A percentile compares a stretch with the other conserved stretches of the same genome.
Evolutionary conservation across 148 eudicot genomes (phyloP).

Genomic region (Pouteria glomerata): DNA sequence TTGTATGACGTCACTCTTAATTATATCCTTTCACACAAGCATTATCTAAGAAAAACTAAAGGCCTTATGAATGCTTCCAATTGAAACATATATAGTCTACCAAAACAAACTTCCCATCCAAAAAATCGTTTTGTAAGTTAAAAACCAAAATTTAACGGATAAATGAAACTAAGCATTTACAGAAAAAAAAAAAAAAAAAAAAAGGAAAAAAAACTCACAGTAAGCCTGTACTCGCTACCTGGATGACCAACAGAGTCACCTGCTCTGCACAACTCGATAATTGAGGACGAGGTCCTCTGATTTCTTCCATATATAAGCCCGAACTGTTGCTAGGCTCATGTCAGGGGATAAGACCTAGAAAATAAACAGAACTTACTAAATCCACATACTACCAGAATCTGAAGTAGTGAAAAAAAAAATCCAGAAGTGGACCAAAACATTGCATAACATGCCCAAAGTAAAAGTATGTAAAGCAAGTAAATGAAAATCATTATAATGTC

Average conservation of each 20-base stretch:
- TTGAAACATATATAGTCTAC: not conserved
- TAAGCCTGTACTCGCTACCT: slow-evolving; percentile 25
- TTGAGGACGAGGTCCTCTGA: slow-evolving; percentile 81
- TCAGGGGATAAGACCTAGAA: slow-evolving; percentile 84
- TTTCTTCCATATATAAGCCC: slow-evolving; percentile 90
- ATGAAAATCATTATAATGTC: too few relatives aligned
- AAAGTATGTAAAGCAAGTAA: too few relatives aligned
- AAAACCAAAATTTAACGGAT: too few relatives aligned
- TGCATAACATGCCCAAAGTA: not conserved
- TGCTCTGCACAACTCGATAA: slow-evolving; percentile 57
- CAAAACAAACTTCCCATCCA: not conserved
- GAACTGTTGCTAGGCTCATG: slow-evolving; percentile 95
- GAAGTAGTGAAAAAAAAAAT: not conserved
- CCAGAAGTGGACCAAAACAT: not conserved
- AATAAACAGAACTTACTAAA: not conserved
- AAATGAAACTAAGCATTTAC: too few relatives aligned
- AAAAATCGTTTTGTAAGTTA: not conserved
- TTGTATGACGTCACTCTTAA: too few relatives aligned
- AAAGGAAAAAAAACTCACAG: not conserved
- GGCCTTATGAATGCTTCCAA: not conserved
- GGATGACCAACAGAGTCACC: slow-evolving; percentile 35
- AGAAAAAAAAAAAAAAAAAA: not conserved
- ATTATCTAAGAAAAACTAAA: not conserved
- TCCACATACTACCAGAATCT: not conserved
- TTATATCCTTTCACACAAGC: not conserved